phyloP scores from a whole-genome alignment of 148 eudicot species.

The Rhododendron henanense region DNA sequence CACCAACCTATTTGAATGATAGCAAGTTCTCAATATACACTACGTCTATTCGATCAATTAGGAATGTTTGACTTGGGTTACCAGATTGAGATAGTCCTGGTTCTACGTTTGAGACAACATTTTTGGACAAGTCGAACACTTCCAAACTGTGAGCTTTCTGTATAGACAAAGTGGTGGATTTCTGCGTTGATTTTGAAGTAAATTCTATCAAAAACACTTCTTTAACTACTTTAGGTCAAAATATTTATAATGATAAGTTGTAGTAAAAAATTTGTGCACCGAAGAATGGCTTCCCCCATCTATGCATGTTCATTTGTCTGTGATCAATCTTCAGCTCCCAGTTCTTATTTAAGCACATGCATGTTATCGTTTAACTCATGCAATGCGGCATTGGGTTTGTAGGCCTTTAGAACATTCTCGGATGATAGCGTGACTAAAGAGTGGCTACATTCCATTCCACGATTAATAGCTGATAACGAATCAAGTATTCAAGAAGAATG shows the following conservation, averaged over 20 bases:
- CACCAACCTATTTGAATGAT: background rate
- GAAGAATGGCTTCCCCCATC: background rate
- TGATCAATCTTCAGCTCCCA: background rate
- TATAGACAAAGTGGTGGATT: background rate
- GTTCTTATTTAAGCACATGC: background rate
- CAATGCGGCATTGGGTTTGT: constrained; percentile 4
- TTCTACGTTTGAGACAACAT: background rate
- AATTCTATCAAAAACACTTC: background rate
- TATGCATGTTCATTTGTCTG: background rate
- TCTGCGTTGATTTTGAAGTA: background rate
- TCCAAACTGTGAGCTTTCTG: background rate
- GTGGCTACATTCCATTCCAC: constrained; percentile 96
- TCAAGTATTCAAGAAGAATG: constrained; percentile 96
- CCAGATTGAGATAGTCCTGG: background rate
- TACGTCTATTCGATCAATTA: background rate
- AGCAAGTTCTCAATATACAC: background rate
- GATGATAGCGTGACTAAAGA: constrained; percentile 57
- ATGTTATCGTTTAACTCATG: constrained; percentile 3
- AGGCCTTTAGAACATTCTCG: constrained; percentile 74
- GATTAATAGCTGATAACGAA: constrained; percentile 77
- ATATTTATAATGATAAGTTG: background rate
- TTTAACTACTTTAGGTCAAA: background rate
- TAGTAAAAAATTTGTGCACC: background rate
- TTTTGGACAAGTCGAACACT: background rate
- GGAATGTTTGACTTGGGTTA: background rate